phyloP scores from a whole-genome alignment of 805 yeast species.

The Hanseniaspora singularis region DNA sequence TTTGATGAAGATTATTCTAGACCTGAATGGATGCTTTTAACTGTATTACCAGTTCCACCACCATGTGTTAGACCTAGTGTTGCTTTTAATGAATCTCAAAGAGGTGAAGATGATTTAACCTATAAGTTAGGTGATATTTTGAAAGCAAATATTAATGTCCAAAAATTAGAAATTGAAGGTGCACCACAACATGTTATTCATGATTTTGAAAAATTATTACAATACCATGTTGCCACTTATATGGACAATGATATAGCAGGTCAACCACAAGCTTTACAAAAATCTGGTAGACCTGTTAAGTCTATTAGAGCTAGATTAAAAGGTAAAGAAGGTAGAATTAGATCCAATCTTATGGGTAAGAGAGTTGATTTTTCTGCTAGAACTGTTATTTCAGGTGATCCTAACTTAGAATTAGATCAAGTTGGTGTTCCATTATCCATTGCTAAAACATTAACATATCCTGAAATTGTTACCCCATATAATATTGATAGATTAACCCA shows the following conservation, averaged over 20 bases:
- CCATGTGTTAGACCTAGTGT: slow-evolving; percentile 99
- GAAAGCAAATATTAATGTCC: slow-evolving; percentile 95
- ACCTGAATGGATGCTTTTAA: slow-evolving; percentile 96
- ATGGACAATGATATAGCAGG: slow-evolving; percentile 99
- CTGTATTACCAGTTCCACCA: slow-evolving; percentile 98
- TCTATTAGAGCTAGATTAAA: slow-evolving; percentile 98
- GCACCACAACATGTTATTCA: slow-evolving; percentile 97
- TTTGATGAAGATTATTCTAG: slow-evolving; percentile 92
- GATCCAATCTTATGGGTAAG: slow-evolving; percentile 98
- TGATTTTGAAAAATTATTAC: slow-evolving; percentile 89
- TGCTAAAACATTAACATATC: slow-evolving; percentile 90
- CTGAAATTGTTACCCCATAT: slow-evolving; percentile 95
- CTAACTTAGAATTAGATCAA: slow-evolving; percentile 91
- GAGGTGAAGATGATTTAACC: slow-evolving; percentile 98
- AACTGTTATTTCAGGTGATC: slow-evolving; percentile 98
- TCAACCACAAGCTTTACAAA: slow-evolving; percentile 97
- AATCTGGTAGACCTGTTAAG: slow-evolving; percentile 96
- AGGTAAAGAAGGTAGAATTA: slow-evolving; percentile 98
- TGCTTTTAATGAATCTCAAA: slow-evolving; percentile 93
- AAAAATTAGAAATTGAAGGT: slow-evolving; percentile 93
- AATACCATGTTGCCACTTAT: slow-evolving; percentile 96
- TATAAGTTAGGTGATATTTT: slow-evolving; percentile 92
- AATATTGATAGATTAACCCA: slow-evolving; percentile 89
- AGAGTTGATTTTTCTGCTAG: slow-evolving; percentile 98
- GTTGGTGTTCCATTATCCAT: slow-evolving; percentile 97